Percentiles rank a stretch among this genome's conserved stretches.
phyloP scores from a whole-genome alignment of 768 basidiomycete genomes.

The Gymnopilus dilepis region DNA sequence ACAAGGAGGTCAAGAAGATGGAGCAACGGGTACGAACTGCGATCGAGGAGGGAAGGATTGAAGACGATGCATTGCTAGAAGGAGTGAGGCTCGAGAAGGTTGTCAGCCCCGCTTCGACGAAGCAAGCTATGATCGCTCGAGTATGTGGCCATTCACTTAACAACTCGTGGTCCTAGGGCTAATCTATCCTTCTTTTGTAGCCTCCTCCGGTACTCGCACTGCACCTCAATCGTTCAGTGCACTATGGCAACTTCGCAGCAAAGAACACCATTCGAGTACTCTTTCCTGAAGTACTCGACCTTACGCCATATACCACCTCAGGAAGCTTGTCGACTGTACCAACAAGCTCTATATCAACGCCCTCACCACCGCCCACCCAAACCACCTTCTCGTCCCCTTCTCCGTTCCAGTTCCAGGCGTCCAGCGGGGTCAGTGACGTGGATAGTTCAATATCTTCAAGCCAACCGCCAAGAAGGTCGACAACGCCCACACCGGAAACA shows the following conservation, averaged over 20 bases:
- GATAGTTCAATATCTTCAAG: slow-evolving; percentile 17
- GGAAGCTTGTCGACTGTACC: slow-evolving; percentile 76
- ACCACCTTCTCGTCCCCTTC: not conserved
- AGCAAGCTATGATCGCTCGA: slow-evolving; percentile 91
- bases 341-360: slow-evolving; percentile 71
- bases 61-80: slow-evolving; percentile 71
- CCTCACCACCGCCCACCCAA: slow-evolving; percentile 47
- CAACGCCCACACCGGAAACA: slow-evolving; percentile 61
- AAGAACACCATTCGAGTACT: slow-evolving; percentile 85
- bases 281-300: slow-evolving; percentile 89
- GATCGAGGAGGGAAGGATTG: slow-evolving; percentile 76
- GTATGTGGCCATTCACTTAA: slow-evolving; percentile 47
- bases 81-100: slow-evolving; percentile 83
- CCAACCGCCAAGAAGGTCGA: slow-evolving; percentile 41
- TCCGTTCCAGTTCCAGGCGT: slow-evolving; percentile 5
- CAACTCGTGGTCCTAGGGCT: not conserved
- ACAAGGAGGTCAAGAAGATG: slow-evolving; percentile 72
- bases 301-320: slow-evolving; percentile 87
- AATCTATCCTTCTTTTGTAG: slow-evolving; percentile 37
- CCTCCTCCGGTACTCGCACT: slow-evolving; percentile 87
- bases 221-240: slow-evolving; percentile 91
- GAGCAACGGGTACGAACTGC: slow-evolving; percentile 64
- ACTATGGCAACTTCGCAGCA: slow-evolving; percentile 72
- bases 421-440: slow-evolving; percentile 12
- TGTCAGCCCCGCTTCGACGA: slow-evolving; percentile 75